A percentile compares a stretch with the other conserved stretches of the same genome.
phyloP scores from a whole-genome alignment of 805 yeast genomes.

The Hanseniaspora taiwanica region DNA sequence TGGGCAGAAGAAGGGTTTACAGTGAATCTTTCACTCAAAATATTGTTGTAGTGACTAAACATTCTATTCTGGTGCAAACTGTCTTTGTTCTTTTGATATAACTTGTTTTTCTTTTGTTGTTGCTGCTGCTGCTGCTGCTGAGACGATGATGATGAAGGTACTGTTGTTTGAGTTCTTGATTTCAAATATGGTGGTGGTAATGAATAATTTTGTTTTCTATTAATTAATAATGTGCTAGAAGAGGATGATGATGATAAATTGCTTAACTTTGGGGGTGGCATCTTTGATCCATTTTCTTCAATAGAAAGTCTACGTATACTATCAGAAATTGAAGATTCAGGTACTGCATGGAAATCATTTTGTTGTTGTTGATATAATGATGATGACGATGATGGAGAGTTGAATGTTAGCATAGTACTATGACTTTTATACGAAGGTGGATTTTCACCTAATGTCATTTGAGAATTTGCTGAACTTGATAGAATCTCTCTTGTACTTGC shows the following conservation, averaged over 20 bases:
- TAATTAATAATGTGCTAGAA: too few species aligned
- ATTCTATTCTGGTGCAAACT: not conserved
- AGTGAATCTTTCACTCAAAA: not conserved
- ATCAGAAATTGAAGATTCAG: not conserved
- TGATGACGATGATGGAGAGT: too few species aligned
- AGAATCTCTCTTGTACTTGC: slow-evolving; percentile 1
- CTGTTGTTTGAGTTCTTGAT: too few species aligned
- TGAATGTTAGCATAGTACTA: too few species aligned
- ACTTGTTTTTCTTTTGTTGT: not conserved
- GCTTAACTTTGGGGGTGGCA: too few species aligned
- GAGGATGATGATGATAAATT: not conserved
- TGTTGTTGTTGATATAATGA: too few species aligned
- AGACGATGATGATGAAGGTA: too few species aligned
- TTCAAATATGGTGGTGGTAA: too few species aligned
- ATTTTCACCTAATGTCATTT: not conserved
- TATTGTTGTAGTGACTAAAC: not conserved
- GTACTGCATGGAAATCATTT: too few species aligned
- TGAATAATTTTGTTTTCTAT: too few species aligned
- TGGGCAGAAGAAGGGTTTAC: not conserved
- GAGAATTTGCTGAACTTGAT: not conserved
- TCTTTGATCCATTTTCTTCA: not conserved
- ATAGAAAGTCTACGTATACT: not conserved
- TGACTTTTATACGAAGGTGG: slow-evolving; percentile 2
- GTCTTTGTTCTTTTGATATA: not conserved
- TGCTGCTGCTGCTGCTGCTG: too few species aligned